These are phyloP conservation scores for Phytophthora citricola DNA, from an alignment of 352 stramenopile species.

Conservation along the genomic window DNA sequence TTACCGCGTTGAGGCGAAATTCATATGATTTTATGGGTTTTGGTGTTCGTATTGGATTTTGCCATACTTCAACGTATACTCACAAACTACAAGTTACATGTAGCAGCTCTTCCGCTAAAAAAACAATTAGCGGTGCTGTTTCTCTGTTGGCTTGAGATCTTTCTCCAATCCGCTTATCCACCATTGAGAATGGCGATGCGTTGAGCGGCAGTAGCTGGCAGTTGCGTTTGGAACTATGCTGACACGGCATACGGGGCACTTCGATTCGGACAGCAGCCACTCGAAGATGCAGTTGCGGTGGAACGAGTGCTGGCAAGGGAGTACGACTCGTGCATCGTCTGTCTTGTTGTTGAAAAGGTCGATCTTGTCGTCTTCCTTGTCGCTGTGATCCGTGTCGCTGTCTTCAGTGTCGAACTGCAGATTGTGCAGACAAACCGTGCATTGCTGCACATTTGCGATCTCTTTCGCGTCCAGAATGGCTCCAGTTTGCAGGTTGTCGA, in stretches of 20 bases:
- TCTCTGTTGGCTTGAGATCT: neutral
- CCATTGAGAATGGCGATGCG: neutral
- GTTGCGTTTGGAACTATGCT: neutral
- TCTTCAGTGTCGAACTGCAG: conserved; percentile 1
- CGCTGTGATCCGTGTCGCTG: conserved; percentile 1
- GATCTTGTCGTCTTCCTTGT: conserved; percentile 8
- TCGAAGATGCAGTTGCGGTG: neutral
- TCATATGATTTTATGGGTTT: too few species aligned
- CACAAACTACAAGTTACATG: too few species aligned
- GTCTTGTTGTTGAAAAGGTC: neutral
- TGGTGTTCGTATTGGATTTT: too few species aligned
- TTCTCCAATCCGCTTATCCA: neutral
- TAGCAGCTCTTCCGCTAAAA: too few species aligned
- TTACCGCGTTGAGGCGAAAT: too few species aligned
- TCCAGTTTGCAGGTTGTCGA: too few species aligned
- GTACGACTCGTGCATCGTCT: neutral
- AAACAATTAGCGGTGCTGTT: neutral
- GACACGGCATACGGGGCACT: neutral
- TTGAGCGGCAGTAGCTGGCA: neutral
- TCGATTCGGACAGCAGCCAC: neutral
- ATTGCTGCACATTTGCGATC: neutral
- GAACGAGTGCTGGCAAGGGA: neutral
- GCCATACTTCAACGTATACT: too few species aligned
- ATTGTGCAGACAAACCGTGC: neutral
- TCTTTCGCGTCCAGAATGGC: too few species aligned